Conservation (phyloP, 176 grass and related monocot species). For the Oropetium thomaeum region DNA sequence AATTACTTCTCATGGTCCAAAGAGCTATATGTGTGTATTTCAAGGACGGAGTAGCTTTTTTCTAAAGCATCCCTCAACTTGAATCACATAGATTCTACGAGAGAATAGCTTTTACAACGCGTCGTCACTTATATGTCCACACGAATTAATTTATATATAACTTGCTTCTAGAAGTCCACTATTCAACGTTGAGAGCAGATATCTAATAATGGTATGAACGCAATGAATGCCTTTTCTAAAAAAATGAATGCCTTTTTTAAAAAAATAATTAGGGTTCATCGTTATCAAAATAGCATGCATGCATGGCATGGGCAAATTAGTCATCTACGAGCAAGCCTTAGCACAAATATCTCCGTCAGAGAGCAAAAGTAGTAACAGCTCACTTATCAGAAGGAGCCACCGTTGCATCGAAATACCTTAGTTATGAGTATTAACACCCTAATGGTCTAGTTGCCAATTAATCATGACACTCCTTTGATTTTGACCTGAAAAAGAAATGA, state of each 20-base stretch:
- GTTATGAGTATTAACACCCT: background rate
- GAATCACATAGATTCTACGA: constrained; percentile 23
- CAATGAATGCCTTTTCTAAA: background rate
- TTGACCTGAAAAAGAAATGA: constrained; percentile 9
- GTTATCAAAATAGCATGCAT: background rate
- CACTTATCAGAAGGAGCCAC: background rate
- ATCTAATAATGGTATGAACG: background rate
- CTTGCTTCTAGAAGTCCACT: background rate
- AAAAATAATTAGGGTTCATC: background rate
- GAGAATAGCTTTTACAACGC: constrained; percentile 3
- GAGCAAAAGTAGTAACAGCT: background rate
- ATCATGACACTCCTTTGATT: background rate
- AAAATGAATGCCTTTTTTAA: background rate
- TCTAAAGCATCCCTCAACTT: constrained; percentile 19
- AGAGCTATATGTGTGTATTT: background rate
- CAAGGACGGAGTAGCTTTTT: background rate
- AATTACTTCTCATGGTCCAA: background rate
- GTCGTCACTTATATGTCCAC: constrained; percentile 32
- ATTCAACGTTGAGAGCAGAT: background rate
- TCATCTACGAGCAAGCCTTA: background rate
- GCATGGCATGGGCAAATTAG: constrained; percentile 1
- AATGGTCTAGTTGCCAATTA: background rate
- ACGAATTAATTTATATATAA: background rate
- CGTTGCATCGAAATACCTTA: constrained; percentile 13
- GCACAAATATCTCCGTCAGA: background rate